Percentiles rank a stretch among this genome's conserved stretches.
Conservation (phyloP, 768 basidiomycete species). For the Lactarius trivialis region DNA sequence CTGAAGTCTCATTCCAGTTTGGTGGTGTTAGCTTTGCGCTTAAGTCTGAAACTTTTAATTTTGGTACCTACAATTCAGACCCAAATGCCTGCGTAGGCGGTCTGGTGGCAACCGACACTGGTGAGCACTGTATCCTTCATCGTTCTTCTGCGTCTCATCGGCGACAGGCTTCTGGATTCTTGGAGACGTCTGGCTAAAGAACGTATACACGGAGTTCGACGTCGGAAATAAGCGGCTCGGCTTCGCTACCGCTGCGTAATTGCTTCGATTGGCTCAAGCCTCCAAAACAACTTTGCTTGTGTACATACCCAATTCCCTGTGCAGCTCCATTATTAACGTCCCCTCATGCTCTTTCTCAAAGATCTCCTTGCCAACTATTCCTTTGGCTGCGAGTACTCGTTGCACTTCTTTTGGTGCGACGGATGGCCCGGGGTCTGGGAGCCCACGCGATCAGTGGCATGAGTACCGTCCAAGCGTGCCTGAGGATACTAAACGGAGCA, state of each 20-base stretch:
- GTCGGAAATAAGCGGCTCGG: conserved; percentile 13
- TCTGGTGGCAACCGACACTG: conserved; percentile 3
- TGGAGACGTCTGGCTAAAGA: not conserved
- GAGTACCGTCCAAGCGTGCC: too few relatives aligned
- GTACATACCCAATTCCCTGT: not conserved
- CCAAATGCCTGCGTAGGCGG: conserved; percentile 20
- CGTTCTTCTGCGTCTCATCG: too few relatives aligned
- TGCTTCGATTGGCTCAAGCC: not conserved
- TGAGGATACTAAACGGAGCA: too few relatives aligned
- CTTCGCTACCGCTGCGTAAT: conserved; percentile 7
- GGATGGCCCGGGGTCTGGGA: too few relatives aligned
- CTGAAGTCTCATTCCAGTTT: conserved; percentile 28
- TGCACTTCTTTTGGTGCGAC: too few relatives aligned
- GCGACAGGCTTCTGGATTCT: not conserved
- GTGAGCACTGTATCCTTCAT: not conserved
- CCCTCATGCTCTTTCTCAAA: not conserved
- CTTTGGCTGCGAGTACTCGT: too few relatives aligned
- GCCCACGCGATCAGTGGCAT: too few relatives aligned
- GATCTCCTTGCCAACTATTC: too few relatives aligned
- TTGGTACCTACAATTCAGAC: conserved; percentile 23
- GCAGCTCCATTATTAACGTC: not conserved
- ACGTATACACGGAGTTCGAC: conserved; percentile 4
- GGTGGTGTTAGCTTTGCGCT: conserved; percentile 27
- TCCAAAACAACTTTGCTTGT: not conserved
- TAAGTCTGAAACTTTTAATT: conserved; percentile 26